Base-by-base conservation (phyloP, 148 eudicot genomes). In the Selenicereus undatus region DNA sequence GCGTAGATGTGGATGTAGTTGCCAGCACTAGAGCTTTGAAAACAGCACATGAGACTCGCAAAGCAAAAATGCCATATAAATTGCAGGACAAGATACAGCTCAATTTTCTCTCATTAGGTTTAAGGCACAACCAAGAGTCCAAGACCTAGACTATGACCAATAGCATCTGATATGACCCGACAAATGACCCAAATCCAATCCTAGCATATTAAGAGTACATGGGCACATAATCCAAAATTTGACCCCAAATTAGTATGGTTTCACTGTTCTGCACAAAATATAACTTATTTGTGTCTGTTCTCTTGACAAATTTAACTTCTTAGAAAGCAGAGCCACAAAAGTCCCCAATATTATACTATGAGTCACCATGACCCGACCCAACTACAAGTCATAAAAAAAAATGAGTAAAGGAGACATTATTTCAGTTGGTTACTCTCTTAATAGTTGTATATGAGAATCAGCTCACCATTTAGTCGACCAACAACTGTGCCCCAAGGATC, bases 401-500 rank as follows among this genome's bases (percentile, higher is more conserved):
- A 70, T 70, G 73, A 70, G 21, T 16, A 43, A 70, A 70, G 21
- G 22, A 70, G 39, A 30, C 21, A 14, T 29, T 4, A 14, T 17
- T 56, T 17, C 21, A 5, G 16, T 18, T 18, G 3, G n/a, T 32
- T 24, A 26, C 52, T 52, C 76, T 30, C 12, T 14, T n/a, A 48
- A 16, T 16, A n/a, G 0, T 60, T 14, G 77, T 8, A 65, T 39
- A 66, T 13, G 50, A n/a, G 14, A 50, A 76, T 52, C 16, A 82
- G 56, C 85, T 90, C 75, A 94, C 98, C 98, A 73, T 92, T 89
- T 77, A 95, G 89, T 73, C 97, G 91, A 58, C 92, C 94, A 85
- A 95, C 84, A 58, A 93, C 75, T 21, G 89, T 88, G 73, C 99
- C 99, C 99, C 99, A 93, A 22, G 99, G 99, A 87, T 95, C 99